A percentile compares a stretch with the other conserved stretches of the same genome.
Evolutionary conservation across 441 rosid species (phyloP).

Genomic region (Heliophila coronopifolia): DNA sequence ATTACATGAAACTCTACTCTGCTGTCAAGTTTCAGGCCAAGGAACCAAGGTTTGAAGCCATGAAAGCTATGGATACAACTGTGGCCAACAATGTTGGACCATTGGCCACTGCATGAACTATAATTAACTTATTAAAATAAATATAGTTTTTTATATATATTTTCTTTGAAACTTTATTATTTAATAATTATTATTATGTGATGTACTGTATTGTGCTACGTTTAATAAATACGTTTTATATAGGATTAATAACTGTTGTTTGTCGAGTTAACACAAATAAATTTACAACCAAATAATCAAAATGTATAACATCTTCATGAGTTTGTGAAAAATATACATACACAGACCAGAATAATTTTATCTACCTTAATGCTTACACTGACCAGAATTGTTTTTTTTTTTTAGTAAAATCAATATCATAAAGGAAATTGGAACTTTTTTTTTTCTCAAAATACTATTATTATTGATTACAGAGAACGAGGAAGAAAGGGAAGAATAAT

Average conservation of each 20-base stretch:
- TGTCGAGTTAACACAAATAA: not conserved
- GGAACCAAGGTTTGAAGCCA: conserved; percentile 86
- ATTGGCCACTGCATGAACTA: conserved; percentile 47
- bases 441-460: conserved; percentile 10
- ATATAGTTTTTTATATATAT: not conserved
- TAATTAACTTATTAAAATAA: not conserved
- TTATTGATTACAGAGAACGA: conserved; percentile 21
- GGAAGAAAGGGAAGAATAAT: conserved; percentile 22
- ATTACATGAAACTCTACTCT: conserved; percentile 82
- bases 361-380: conserved; percentile 18
- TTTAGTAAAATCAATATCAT: not conserved
- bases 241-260: not conserved
- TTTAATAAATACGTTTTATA: not conserved
- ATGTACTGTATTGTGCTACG: not conserved
- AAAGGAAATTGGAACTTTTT: not conserved
- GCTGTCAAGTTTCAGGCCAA: conserved; percentile 74
- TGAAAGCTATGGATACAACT: conserved; percentile 47
- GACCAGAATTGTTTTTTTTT: no score
- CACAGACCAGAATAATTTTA: no score
- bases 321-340: no score
- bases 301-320: no score
- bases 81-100: conserved; percentile 31
- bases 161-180: not conserved
- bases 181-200: not conserved
- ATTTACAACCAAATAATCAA: no score